These are phyloP conservation scores for Rutstroemia sp. DNA, from an alignment of 2,329 filamentous ascomycete genomes.

Conservation along the genomic window DNA sequence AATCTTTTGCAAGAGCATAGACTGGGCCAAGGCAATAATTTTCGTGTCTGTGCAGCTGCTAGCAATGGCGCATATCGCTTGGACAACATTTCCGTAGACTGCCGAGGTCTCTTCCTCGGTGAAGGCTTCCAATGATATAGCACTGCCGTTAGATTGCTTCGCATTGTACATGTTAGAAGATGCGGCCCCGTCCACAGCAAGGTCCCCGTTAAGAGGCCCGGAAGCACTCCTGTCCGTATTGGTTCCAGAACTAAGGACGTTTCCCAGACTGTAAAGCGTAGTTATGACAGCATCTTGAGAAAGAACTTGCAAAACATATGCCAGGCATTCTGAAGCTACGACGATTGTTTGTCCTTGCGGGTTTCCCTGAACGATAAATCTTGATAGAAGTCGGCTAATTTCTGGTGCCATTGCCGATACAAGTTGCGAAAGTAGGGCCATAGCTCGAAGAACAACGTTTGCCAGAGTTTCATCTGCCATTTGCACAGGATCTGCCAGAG, in stretches of 20 bases:
- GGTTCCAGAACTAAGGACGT: slow-evolving; percentile 73
- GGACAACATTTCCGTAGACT: slow-evolving; percentile 83
- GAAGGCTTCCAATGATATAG: slow-evolving; percentile 68
- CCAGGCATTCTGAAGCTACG: slow-evolving; percentile 77
- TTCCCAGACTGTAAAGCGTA: slow-evolving; percentile 92
- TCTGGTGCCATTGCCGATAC: slow-evolving; percentile 66
- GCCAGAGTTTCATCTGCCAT: slow-evolving; percentile 76
- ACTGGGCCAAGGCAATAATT: slow-evolving; percentile 86
- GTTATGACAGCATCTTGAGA: slow-evolving; percentile 93
- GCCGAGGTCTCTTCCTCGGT: slow-evolving; percentile 72
- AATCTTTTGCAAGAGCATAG: slow-evolving; percentile 94
- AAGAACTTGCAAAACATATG: slow-evolving; percentile 70
- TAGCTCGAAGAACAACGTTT: slow-evolving; percentile 68
- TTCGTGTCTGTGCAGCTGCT: slow-evolving; percentile 76
- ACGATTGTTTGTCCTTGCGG: slow-evolving; percentile 61
- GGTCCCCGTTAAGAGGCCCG: slow-evolving; percentile 39
- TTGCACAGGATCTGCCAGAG: slow-evolving; percentile 69
- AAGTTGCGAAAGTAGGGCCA: slow-evolving; percentile 73
- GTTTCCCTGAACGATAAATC: slow-evolving; percentile 80
- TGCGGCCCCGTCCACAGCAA: slow-evolving; percentile 41
- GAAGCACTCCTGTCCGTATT: slow-evolving; percentile 38
- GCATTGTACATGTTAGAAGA: slow-evolving; percentile 43
- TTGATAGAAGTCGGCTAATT: slow-evolving; percentile 71
- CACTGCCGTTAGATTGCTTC: slow-evolving; percentile 60
- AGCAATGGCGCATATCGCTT: slow-evolving; percentile 88